phyloP scores from a whole-genome alignment of 192 early-diverging fungal genomes.

The Coemansia sp. region DNA sequence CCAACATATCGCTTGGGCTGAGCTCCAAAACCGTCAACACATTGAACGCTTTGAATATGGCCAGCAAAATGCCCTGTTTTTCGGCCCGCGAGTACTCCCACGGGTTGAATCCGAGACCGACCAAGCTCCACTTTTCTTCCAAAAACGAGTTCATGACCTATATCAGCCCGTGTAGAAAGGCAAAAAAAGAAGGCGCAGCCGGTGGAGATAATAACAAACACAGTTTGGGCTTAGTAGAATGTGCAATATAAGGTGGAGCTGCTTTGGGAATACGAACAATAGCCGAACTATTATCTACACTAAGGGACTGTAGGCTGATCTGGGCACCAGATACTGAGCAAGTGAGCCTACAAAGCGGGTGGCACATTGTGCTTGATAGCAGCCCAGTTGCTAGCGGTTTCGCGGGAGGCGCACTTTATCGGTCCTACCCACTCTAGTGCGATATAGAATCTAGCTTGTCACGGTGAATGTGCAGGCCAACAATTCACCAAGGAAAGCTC shows the following conservation, averaged over 20 bases:
- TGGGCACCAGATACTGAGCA: neutral
- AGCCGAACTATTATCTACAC: constrained; percentile 2
- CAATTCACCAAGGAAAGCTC: neutral
- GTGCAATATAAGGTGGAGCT: neutral
- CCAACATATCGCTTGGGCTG: constrained; percentile 67
- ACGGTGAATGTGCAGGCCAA: neutral
- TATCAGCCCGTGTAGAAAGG: neutral
- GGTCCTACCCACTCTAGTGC: neutral
- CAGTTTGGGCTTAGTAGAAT: constrained; percentile 10
- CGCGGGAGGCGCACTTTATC: neutral
- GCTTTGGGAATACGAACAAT: constrained; percentile 13
- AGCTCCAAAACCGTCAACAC: constrained; percentile 63
- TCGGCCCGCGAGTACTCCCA: constrained; percentile 69
- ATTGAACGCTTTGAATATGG: constrained; percentile 69
- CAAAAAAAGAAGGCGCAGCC: constrained; percentile 11
- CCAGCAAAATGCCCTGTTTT: constrained; percentile 80
- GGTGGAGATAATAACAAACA: neutral
- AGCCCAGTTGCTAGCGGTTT: neutral
- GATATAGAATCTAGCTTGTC: neutral
- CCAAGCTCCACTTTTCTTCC: constrained; percentile 32
- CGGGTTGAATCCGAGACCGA: constrained; percentile 59
- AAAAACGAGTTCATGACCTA: constrained; percentile 48
- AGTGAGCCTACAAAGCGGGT: neutral
- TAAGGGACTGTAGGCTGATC: neutral
- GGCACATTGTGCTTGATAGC: neutral